A percentile compares a stretch with the other conserved stretches of the same genome.
Evolutionary conservation across 2,329 filamentous ascomycete species (phyloP).

Genomic region (Alternaria brassicae): DNA sequence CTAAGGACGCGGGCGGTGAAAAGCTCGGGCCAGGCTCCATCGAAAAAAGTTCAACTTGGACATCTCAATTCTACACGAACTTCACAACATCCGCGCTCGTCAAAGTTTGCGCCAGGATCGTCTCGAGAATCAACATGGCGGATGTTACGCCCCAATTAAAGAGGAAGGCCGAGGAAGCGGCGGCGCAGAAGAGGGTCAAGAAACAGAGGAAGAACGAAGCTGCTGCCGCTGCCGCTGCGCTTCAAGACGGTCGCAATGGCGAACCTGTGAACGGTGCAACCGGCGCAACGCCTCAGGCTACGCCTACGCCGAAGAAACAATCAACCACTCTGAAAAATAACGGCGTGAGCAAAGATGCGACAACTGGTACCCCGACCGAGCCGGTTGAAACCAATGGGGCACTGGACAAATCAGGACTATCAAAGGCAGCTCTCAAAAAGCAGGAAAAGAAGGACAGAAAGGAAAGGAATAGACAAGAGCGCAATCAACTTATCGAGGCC

Average conservation of each 20-base stretch:
- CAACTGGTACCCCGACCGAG: conserved; percentile 15
- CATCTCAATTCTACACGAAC: neutral
- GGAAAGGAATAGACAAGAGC: conserved; percentile 13
- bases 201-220: conserved; percentile 37
- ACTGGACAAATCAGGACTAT: conserved; percentile 1
- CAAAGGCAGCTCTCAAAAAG: conserved; percentile 14
- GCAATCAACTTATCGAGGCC: neutral
- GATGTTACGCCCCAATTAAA: conserved; percentile 39
- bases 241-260: conserved; percentile 19
- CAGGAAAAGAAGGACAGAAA: conserved; percentile 21
- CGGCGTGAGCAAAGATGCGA: conserved; percentile 14
- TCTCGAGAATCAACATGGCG: conserved; percentile 28
- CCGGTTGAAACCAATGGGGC: neutral
- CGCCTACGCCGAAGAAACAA: conserved; percentile 19
- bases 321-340: conserved; percentile 22
- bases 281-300: conserved; percentile 24
- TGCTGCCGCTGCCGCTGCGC: conserved; percentile 15
- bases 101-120: conserved; percentile 1
- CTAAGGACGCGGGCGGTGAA: conserved; percentile 43
- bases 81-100: conserved; percentile 5
- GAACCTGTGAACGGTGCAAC: conserved; percentile 19
- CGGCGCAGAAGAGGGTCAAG: conserved; percentile 40
- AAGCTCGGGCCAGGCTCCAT: conserved; percentile 37
- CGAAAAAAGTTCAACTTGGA: conserved; percentile 28
- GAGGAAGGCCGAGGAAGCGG: conserved; percentile 38